Base-by-base conservation (phyloP, 345 rosid species). In the Salix viminalis region DNA sequence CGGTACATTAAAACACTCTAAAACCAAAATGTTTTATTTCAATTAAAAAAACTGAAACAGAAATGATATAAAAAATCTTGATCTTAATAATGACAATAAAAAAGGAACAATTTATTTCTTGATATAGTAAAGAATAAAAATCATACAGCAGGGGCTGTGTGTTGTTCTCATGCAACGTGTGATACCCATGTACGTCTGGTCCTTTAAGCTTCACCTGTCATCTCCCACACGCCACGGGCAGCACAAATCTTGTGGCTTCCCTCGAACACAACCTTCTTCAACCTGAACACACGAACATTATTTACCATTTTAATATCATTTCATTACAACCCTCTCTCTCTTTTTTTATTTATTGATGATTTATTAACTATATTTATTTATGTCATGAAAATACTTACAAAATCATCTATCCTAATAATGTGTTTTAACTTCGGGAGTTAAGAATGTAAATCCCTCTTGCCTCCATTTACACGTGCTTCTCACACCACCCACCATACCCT, bases 141-240 rank as follows among this genome's bases (percentile, higher is more conserved):
- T 58, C 72, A 66, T 68, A 67, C 73, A 67, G 7, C 26, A 56
- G 68, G 44, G 66, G 67, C 65, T 48, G 9, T 65, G 66, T 71
- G 32, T 54, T 71, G 75, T 66, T 58, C 39, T 3, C 16, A 74
- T 60, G 81, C 70, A 46, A 61, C 69, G 73, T 21, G 77, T 73
- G 80, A 81, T 46, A 78, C 65, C 75, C 81, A 86, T 81, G 89
- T 81, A 85, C 85, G 88, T 86, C 78, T 75, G 74, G 83, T 83
- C 26, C 82, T 76, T 64, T 42, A 82, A 72, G 77, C 73, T 70
- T 67, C 30, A 28, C 15, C 74, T 52, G 79, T 76, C 77, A 80
- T 84, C 26, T n/a, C 82, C 90, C 91, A 87, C 90, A 90, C 93
- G 97, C 88, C 83, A 90, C 85, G 97, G 88, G 81, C 89, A 89